Base-by-base conservation (phyloP, 2,329 filamentous ascomycete species). In the Colletotrichum tofieldiae region DNA sequence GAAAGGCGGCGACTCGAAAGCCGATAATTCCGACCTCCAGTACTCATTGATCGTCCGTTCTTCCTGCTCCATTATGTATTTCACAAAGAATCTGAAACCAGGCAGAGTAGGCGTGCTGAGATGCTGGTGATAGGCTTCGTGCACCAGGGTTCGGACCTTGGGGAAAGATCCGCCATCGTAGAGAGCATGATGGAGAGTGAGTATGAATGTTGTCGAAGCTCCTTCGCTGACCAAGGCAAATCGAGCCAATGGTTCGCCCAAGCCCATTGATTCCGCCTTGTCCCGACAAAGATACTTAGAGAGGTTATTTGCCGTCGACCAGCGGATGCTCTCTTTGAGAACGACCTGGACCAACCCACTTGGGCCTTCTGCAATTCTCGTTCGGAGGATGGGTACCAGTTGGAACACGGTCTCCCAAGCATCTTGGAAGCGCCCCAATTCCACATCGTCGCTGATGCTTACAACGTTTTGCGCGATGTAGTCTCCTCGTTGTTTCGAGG, bases 131-230 rank as follows among this genome's bases (percentile, higher is more conserved):
- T 45, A 45, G 43, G 18, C 18, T 7, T 45, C 18, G 18, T n/a
- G 18, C 43, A 45, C 43, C 43, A 45, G 43, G 43, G 7, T 18
- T 8, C 43, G 43, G 20, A 45, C 43, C 18, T 18, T 45, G 18
- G 43, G 43, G 43, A 45, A 45, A 1, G 43, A 45, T 20, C 43
- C 43, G 1, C 75, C 75, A 41, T 77, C 76, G 62, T 75, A 75
- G 5, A 76, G 51, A 5, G 75, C 69, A 32, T 77, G 76, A 35
- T 77, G 76, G 14, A 70, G 65, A 32, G 65, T 65, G 69, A 71
- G 67, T 6, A 75, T 64, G 35, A 77, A 75, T 67, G 67, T 1
- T 32, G 23, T 26, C 56, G 29, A 12, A 41, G 4, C 18, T 3
- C 60, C 59, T n/a, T 67, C 35, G 23, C 26, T 32, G 26, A 67